Percentiles rank a stretch among this genome's conserved stretches.
Conservation (phyloP, 805 yeast genomes). For the Saccharomycopsis babjevae region DNA sequence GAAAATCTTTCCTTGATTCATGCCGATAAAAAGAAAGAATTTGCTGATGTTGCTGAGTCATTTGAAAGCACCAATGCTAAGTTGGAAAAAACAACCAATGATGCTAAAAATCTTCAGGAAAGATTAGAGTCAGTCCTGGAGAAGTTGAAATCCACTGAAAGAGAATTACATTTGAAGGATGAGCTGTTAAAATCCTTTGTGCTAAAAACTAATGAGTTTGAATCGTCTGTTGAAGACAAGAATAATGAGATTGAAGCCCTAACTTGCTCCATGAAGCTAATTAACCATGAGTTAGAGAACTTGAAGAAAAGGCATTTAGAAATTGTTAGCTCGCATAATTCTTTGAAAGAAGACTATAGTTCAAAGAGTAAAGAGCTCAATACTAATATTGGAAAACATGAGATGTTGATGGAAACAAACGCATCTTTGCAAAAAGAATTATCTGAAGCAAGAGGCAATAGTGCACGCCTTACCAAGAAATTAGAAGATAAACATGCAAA, state of each 20-base stretch:
- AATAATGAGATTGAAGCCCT: background rate
- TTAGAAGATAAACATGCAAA: constrained; percentile 11
- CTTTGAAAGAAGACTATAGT: background rate
- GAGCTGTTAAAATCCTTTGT: background rate
- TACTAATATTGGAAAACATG: background rate
- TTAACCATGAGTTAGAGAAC: background rate
- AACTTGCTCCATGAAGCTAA: background rate
- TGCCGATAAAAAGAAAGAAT: background rate
- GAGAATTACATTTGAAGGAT: background rate
- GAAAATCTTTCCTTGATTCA: background rate
- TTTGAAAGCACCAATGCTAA: background rate
- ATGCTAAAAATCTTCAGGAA: background rate
- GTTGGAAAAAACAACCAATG: background rate
- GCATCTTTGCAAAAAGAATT: background rate
- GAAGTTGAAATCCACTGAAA: background rate
- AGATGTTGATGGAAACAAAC: background rate
- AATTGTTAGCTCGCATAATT: background rate
- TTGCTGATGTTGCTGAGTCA: background rate
- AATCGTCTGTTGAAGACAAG: background rate
- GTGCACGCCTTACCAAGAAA: background rate
- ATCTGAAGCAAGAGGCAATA: background rate
- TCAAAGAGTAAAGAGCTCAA: background rate
- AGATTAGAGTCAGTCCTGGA: background rate
- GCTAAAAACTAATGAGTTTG: background rate
- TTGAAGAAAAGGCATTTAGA: background rate